Percentiles rank a stretch among this genome's conserved stretches.
These are phyloP conservation scores for Sporothrix mexicana DNA, from an alignment of 2,329 filamentous ascomycete species.

Conservation along the genomic window DNA sequence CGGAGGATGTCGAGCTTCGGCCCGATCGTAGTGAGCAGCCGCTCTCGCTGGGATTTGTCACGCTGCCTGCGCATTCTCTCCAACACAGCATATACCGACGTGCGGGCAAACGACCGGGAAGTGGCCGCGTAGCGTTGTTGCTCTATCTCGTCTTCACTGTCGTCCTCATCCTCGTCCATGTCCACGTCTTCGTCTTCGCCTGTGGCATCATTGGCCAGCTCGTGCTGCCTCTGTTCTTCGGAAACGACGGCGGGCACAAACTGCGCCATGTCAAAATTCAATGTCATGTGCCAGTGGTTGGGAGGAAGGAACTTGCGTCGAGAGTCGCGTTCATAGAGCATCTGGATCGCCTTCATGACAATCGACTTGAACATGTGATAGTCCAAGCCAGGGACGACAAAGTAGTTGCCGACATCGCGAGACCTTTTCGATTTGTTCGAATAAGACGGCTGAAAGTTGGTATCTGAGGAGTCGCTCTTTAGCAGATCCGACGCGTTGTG, in stretches of 20 bases:
- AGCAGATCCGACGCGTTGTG: slow-evolving; percentile 74
- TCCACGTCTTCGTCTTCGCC: slow-evolving; percentile 53
- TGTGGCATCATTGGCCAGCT: slow-evolving; percentile 67
- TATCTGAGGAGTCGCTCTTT: slow-evolving; percentile 34
- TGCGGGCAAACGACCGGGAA: slow-evolving; percentile 59
- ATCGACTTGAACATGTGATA: slow-evolving; percentile 79
- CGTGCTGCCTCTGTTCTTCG: slow-evolving; percentile 81
- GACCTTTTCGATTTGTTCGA: neutral
- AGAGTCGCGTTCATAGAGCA: slow-evolving; percentile 93
- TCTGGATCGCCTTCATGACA: slow-evolving; percentile 78
- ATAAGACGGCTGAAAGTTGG: neutral
- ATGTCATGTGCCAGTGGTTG: slow-evolving; percentile 94
- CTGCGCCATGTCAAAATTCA: slow-evolving; percentile 82
- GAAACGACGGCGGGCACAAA: slow-evolving; percentile 86
- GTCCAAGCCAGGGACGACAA: slow-evolving; percentile 70
- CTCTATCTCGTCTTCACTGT: slow-evolving; percentile 43
- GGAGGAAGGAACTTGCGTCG: slow-evolving; percentile 79
- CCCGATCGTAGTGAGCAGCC: slow-evolving; percentile 77
- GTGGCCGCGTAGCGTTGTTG: slow-evolving; percentile 40
- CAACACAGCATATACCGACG: slow-evolving; percentile 67
- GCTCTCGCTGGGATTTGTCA: slow-evolving; percentile 69
- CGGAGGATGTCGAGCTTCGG: slow-evolving; percentile 89
- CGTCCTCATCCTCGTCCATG: slow-evolving; percentile 47
- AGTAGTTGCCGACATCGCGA: slow-evolving; percentile 42
- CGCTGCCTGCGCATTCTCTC: slow-evolving; percentile 69